Conservation (phyloP, 306 rosid species). For the Echinosophora koreensis region DNA sequence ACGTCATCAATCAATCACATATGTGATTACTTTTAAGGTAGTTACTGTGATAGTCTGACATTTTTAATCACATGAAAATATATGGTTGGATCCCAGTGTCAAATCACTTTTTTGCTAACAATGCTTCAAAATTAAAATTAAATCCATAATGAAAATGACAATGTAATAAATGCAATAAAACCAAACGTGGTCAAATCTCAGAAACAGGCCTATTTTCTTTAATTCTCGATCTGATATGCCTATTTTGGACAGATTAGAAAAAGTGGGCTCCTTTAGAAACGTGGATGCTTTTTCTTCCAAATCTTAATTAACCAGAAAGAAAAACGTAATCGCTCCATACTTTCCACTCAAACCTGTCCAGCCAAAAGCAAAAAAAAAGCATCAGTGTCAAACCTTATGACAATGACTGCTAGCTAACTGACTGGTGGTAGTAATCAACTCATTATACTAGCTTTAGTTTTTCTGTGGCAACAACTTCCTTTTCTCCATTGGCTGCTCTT, state of each 20-base stretch:
- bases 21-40: no score
- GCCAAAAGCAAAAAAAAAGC: neutral
- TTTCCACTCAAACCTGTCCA: neutral
- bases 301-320: neutral
- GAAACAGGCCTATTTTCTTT: neutral
- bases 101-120: no score
- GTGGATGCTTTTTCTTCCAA: neutral
- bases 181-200: neutral
- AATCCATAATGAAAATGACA: neutral
- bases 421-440: neutral
- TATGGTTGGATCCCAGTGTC: no score
- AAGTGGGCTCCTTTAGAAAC: neutral
- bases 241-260: constrained; percentile 12
- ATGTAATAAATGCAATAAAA: no score
- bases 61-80: no score
- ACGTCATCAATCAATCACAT: no score
- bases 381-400: neutral
- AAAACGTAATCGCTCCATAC: neutral
- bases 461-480: neutral
- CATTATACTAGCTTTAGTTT: constrained; percentile 8
- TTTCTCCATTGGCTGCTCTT: constrained; percentile 2
- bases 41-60: no score
- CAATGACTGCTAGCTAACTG: neutral
- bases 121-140: no score
- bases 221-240: neutral